Percentiles rank a stretch among this genome's conserved stretches.
phyloP scores from a whole-genome alignment of 192 early-diverging fungal species.

The Glomus cerebriforme region DNA sequence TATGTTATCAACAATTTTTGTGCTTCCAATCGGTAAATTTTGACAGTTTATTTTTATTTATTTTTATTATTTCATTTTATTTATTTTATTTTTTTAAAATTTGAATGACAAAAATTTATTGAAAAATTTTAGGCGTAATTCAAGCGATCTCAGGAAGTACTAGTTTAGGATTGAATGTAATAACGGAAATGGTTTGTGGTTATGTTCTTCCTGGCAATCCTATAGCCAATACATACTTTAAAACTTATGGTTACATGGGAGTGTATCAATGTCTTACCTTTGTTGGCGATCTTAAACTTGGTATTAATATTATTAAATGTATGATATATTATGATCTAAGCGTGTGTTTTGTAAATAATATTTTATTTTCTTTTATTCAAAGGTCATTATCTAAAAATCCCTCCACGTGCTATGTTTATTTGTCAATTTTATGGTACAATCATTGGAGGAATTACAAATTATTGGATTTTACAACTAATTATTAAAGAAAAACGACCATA shows the following conservation, averaged over 20 bases:
- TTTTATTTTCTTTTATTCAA: neutral
- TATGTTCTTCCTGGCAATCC: conserved; percentile 54
- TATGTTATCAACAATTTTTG: conserved; percentile 39
- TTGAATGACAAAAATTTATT: no score
- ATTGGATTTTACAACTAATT: conserved; percentile 34
- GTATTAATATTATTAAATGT: no score
- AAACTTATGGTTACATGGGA: conserved; percentile 55
- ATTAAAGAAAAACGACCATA: conserved; percentile 9
- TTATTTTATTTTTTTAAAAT: no score
- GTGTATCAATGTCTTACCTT: conserved; percentile 77
- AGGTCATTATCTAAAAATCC: conserved; percentile 64
- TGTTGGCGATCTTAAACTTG: conserved; percentile 71
- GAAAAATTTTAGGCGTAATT: conserved; percentile 36
- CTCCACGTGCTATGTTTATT: conserved; percentile 65
- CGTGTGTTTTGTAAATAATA: no score
- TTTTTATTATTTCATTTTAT: neutral
- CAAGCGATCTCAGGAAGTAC: conserved; percentile 55
- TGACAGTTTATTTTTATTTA: neutral
- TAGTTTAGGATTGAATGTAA: conserved; percentile 55
- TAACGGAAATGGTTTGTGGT: conserved; percentile 64
- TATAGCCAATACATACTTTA: conserved; percentile 59
- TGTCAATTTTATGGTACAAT: conserved; percentile 60
- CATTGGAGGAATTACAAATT: conserved; percentile 42
- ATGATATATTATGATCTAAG: neutral
- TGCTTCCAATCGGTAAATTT: conserved; percentile 53